These are phyloP conservation scores for Globisporangium yorkense DNA, from an alignment of 352 stramenopile genomes.

Conservation along the genomic window DNA sequence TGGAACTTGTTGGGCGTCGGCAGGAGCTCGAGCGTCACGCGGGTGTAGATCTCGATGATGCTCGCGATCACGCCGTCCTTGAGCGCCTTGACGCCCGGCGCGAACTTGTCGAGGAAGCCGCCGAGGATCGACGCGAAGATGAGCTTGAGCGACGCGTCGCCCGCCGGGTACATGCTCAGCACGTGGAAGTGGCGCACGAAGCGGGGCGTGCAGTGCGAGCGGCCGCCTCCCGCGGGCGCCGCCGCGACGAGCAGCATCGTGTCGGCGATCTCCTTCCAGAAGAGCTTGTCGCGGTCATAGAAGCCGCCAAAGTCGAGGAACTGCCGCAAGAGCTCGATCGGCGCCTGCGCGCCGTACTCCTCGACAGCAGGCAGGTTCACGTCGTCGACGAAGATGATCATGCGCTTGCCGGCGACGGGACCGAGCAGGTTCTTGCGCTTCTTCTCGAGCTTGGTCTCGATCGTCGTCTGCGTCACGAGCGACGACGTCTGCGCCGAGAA, in stretches of 20 bases:
- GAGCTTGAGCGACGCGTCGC: conserved; percentile 82
- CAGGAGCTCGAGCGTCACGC: conserved; percentile 88
- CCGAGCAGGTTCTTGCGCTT: conserved; percentile 94
- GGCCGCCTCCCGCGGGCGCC: conserved; percentile 86
- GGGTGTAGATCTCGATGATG: conserved; percentile 93
- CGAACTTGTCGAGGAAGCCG: conserved; percentile 88
- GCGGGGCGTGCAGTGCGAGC: conserved; percentile 84
- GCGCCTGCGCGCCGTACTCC: conserved; percentile 91
- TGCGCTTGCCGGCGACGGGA: conserved; percentile 78
- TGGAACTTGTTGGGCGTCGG: conserved; percentile 92
- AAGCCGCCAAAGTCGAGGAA: conserved; percentile 95
- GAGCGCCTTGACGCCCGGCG: conserved; percentile 73
- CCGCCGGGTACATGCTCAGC: conserved; percentile 90
- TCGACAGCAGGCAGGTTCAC: conserved; percentile 94
- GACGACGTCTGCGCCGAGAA: conserved; percentile 91
- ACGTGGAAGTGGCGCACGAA: conserved; percentile 96
- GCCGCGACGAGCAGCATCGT: conserved; percentile 89
- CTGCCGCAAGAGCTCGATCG: conserved; percentile 92
- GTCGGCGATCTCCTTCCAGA: conserved; percentile 95
- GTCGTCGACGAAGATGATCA: conserved; percentile 95
- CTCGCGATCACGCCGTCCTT: conserved; percentile 79
- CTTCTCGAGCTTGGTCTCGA: conserved; percentile 93
- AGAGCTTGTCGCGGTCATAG: conserved; percentile 95
- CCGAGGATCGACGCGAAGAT: conserved; percentile 91
- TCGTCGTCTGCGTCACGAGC: conserved; percentile 85